Evolutionary conservation across 345 rosid genomes (phyloP), one percentile per base, ranked within the genome.

Genomic region (Trapa bicornis): DNA sequence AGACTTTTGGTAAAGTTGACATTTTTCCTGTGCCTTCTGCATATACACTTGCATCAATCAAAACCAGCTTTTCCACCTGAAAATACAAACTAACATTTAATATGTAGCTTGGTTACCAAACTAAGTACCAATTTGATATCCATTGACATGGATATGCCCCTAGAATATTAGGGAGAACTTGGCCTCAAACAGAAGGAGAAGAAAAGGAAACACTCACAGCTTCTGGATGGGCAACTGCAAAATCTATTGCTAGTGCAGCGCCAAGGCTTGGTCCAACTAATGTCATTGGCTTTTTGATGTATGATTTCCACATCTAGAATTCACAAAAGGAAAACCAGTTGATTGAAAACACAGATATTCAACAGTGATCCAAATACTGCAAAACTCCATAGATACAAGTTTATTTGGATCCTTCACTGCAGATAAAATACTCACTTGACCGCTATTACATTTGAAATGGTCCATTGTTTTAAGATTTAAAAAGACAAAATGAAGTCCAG

Each of bases 181-280:
- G 47, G 4, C 45, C 22, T 17, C 42, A n/a, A 6, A 47, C 16
- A 61, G 47, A 37, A n/a, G 32, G 32, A 64, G 37, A 39, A 64
- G 50, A 37, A 0, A 47, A 29, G 62, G 38, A 61, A 72, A 68
- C 45, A 66, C 80, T 81, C 77, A 94, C 96, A 81, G 86, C 86
- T 75, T 94, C 97, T 1, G 99, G 97, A 77, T 94, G 81, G 68
- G 80, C 80, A 54, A 81, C 78, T 0, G 91, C 83, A 82, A 94
- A 90, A 68, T 94, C 99, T 48, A 87, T 77, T 53, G 92, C 99
- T 22, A 87, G 83, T 68, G 97, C 96, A 75, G 99, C 97, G 67
- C 99, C 97, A 60, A 94, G 96, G 81, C 97, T 90, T 11, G 99
- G 92, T 53, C 97, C 96, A 67, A 91, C 91, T 81, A 94, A 78